phyloP scores from a whole-genome alignment of 139 green algal species.

The Deuterostichococcus epilithicus region DNA sequence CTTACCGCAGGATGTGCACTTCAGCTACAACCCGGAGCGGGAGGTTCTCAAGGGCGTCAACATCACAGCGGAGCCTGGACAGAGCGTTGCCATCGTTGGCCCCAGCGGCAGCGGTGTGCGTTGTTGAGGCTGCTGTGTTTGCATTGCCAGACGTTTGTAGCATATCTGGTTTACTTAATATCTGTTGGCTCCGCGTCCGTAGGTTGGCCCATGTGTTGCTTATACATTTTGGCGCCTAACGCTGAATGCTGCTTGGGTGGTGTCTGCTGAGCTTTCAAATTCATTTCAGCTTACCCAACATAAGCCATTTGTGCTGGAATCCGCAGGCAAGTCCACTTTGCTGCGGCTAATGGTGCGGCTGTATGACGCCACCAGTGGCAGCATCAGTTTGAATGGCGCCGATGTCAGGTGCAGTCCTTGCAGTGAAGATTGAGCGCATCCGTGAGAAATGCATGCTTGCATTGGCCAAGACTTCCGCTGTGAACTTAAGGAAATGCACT shows the following conservation, averaged over 20 bases:
- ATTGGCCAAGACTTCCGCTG: too few species aligned
- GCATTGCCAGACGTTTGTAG: too few species aligned
- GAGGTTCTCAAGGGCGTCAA: conserved; percentile 51
- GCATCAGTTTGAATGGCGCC: conserved; percentile 62
- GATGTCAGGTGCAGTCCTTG: conserved; percentile 40
- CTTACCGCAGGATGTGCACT: conserved; percentile 65
- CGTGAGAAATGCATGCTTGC: too few species aligned
- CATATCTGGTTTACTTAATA: too few species aligned
- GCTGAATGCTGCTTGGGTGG: too few species aligned
- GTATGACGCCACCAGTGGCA: conserved; percentile 55
- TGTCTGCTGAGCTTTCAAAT: too few species aligned
- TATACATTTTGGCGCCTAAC: too few species aligned
- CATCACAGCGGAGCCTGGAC: conserved; percentile 39
- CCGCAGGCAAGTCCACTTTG: conserved; percentile 51
- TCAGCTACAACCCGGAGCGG: conserved; percentile 54
- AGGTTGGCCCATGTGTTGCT: too few species aligned
- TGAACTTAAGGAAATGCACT: too few species aligned
- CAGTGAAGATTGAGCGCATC: too few species aligned
- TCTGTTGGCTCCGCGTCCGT: too few species aligned
- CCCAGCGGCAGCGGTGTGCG: not conserved
- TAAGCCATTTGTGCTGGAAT: not conserved
- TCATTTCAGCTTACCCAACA: too few species aligned
- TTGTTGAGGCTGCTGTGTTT: not conserved
- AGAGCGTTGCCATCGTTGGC: conserved; percentile 43
- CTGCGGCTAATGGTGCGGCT: conserved; percentile 61